Base-by-base conservation (phyloP, 176 grass and related monocot genomes). In the Alopecurus myosuroides region DNA sequence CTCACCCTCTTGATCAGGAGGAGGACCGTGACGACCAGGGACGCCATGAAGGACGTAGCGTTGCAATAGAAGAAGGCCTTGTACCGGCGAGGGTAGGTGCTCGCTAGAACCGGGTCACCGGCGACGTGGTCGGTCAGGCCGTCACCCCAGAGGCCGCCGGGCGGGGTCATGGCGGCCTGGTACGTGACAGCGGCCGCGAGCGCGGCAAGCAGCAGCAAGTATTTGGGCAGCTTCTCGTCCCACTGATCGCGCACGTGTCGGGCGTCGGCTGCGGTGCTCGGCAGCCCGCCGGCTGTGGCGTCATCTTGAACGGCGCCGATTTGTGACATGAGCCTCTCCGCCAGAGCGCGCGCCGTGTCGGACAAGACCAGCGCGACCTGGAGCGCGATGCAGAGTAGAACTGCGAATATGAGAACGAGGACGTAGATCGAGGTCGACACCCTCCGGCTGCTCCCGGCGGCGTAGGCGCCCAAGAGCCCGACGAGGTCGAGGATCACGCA, bases 61-160 rank as follows among this genome's bases (percentile, higher is more conserved):
- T 92, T 92, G 50, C 84, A 87, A 62, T 92, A 92, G 81, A 90
- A 90, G 60, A 92, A 90, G 33, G 31, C 84, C 81, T 84, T 82
- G 75, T 86, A 87, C 23, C 87, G 91, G 18, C 17, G 41, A 1
- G 85, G 66, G 18, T 84, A 56, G 76, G 6, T 87, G 75, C 36
- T 84, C n/a, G 44, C 60, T 1, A 90, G 91, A 26, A 90, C 76
- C 2, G 87, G 84, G 62, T 89, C 78, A 7, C 87, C 87, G 0
- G 83, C 63, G 8, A 19, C n/a, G 66, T 74, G 35, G 3, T 0
- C 31, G 22, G 7, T 14, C 11, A 67, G 60, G 4, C 74, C 45
- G 6, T 80, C 74, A 1, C 52, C 81, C 87, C 80, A 92, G 1
- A 90, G 64, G 8, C 80, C 88, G 41, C 91, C 88, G 0, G 87